Conservation (phyloP, 495 filamentous ascomycete genomes). For the Rhypophila decipiens region DNA sequence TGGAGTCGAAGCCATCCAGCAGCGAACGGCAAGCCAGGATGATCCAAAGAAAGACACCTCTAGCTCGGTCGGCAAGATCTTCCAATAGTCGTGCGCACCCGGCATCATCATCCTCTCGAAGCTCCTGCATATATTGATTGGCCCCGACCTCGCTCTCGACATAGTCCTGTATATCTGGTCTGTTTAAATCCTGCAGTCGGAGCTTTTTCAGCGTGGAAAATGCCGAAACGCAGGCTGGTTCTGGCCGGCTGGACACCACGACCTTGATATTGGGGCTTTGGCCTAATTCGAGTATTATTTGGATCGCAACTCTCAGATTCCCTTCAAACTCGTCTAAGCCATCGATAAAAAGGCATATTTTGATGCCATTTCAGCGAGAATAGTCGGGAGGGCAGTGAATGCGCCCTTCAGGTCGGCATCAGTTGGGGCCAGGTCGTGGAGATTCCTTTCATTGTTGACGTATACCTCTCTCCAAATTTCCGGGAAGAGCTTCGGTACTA, state of each 20-base stretch:
- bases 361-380: no score
- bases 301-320: conserved; percentile 8
- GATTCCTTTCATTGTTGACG: background rate
- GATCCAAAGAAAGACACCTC: conserved; percentile 36
- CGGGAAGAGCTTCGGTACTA: conserved; percentile 4
- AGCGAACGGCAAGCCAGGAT: conserved; percentile 19
- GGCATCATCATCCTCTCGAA: background rate
- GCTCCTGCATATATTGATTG: conserved; percentile 3
- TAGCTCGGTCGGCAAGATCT: conserved; percentile 23
- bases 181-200: conserved; percentile 20
- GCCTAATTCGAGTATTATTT: background rate
- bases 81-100: background rate
- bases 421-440: background rate
- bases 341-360: conserved; percentile 24
- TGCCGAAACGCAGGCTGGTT: conserved; percentile 6
- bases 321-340: conserved; percentile 21
- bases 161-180: conserved; percentile 19
- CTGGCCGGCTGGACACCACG: conserved; percentile 44
- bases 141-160: conserved; percentile 4
- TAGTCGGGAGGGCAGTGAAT: background rate
- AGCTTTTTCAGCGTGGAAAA: conserved; percentile 9
- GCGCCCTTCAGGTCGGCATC: background rate
- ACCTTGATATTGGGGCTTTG: conserved; percentile 31
- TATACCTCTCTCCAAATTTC: background rate
- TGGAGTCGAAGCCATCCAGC: conserved; percentile 9